These are phyloP conservation scores for Medicago arabica DNA, from an alignment of 306 rosid species.

Conservation along the genomic window DNA sequence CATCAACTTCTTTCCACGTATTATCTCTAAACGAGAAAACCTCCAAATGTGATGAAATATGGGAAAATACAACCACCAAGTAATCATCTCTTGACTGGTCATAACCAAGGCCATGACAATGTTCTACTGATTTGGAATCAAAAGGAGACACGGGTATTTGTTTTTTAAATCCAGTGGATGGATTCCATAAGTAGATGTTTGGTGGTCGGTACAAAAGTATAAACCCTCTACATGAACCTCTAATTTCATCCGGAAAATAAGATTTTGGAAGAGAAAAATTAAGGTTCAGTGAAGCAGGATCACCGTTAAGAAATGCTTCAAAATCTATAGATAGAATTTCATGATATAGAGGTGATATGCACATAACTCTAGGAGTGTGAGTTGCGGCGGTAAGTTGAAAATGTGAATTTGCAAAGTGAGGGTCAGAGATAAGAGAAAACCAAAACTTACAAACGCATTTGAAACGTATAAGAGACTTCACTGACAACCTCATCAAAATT, in stretches of 20 bases:
- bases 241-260: neutral
- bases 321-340: too few species aligned
- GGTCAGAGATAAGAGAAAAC: too few species aligned
- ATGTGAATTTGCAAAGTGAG: too few species aligned
- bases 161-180: neutral
- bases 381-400: too few species aligned
- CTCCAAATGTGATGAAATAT: neutral
- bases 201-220: neutral
- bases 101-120: slow-evolving; percentile 9
- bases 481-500: too few species aligned
- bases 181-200: neutral
- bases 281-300: neutral
- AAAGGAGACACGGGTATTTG: neutral
- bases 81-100: slow-evolving; percentile 14
- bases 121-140: neutral
- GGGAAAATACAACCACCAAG: neutral
- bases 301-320: too few species aligned
- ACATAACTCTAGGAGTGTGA: too few species aligned
- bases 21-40: slow-evolving; percentile 8
- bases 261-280: neutral
- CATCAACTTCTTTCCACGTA: neutral
- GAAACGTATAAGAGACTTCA: too few species aligned
- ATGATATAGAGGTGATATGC: too few species aligned
- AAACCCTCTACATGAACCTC: slow-evolving; percentile 14
- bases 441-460: too few species aligned